Percentiles rank a stretch among this genome's conserved stretches.
These are phyloP conservation scores for Amoebophrya sp. DNA, from an alignment of 169 alveolate genomes.

Conservation along the genomic window DNA sequence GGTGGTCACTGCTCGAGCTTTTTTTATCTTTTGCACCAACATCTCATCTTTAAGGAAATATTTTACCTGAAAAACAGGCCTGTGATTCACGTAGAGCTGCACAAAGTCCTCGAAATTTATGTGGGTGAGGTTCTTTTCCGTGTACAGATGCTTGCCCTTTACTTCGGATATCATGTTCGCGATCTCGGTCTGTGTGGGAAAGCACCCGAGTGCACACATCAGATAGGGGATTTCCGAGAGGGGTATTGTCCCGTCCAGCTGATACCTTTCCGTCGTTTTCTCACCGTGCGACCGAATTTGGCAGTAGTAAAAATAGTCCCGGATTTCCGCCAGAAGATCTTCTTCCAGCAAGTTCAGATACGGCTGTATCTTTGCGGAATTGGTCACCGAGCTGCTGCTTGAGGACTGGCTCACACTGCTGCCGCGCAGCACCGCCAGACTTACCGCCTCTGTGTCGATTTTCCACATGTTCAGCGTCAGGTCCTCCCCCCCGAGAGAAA, in stretches of 20 bases:
- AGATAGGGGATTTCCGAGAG: slow-evolving; percentile 68
- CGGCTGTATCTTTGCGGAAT: too few relatives aligned
- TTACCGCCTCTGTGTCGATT: slow-evolving; percentile 67
- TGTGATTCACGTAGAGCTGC: slow-evolving; percentile 49
- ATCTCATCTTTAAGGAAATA: too few relatives aligned
- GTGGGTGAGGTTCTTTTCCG: slow-evolving; percentile 58
- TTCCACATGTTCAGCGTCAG: slow-evolving; percentile 75
- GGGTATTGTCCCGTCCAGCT: slow-evolving; percentile 74
- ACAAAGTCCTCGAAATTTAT: slow-evolving; percentile 53
- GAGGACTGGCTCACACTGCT: too few relatives aligned
- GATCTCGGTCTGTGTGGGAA: slow-evolving; percentile 74
- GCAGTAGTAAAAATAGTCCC: slow-evolving; percentile 77
- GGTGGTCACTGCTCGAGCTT: too few relatives aligned
- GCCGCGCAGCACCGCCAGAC: slow-evolving; percentile 32
- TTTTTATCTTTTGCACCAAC: not conserved
- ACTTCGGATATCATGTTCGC: slow-evolving; percentile 72
- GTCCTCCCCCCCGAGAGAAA: slow-evolving; percentile 80
- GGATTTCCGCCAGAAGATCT: slow-evolving; percentile 60
- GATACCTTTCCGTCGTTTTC: slow-evolving; percentile 72
- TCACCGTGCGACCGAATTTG: slow-evolving; percentile 77
- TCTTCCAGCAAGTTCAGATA: not conserved
- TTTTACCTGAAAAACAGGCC: not conserved
- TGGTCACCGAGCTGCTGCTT: too few relatives aligned
- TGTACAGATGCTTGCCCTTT: slow-evolving; percentile 57
- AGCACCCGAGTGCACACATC: slow-evolving; percentile 78